Conservation (phyloP, 208 protist genomes). For the Lotmaria passim region DNA sequence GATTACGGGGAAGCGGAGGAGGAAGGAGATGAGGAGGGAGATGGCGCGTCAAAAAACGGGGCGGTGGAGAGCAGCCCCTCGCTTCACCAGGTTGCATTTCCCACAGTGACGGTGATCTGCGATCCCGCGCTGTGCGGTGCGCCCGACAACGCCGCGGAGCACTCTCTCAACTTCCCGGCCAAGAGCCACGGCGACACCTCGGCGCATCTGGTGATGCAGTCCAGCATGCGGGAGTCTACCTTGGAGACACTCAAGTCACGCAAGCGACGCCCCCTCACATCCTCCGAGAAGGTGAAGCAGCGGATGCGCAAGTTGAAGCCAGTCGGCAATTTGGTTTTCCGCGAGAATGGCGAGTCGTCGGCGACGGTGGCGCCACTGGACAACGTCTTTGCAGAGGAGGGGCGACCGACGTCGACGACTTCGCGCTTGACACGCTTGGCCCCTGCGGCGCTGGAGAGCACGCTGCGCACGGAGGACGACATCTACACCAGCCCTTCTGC, state of each 20-base stretch:
- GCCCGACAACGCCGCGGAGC: background rate
- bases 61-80: background rate
- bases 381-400: background rate
- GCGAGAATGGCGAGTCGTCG: constrained; percentile 11
- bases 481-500: constrained; percentile 5
- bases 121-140: background rate
- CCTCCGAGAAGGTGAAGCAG: constrained; percentile 26
- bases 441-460: background rate
- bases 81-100: background rate
- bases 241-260: constrained; percentile 21
- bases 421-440: background rate
- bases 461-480: background rate
- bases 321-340: constrained; percentile 50
- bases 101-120: background rate
- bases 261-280: constrained; percentile 22
- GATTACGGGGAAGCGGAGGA: background rate
- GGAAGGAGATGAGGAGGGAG: background rate
- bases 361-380: background rate
- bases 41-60: too few relatives aligned
- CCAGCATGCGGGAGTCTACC: constrained; percentile 8
- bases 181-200: constrained; percentile 1
- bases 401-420: background rate
- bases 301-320: constrained; percentile 44
- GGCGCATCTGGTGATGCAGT: background rate
- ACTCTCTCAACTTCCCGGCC: background rate